Percentiles rank a stretch among this genome's conserved stretches.
Conservation (phyloP, 2,329 filamentous ascomycete species). For the Xylaria sp. region DNA sequence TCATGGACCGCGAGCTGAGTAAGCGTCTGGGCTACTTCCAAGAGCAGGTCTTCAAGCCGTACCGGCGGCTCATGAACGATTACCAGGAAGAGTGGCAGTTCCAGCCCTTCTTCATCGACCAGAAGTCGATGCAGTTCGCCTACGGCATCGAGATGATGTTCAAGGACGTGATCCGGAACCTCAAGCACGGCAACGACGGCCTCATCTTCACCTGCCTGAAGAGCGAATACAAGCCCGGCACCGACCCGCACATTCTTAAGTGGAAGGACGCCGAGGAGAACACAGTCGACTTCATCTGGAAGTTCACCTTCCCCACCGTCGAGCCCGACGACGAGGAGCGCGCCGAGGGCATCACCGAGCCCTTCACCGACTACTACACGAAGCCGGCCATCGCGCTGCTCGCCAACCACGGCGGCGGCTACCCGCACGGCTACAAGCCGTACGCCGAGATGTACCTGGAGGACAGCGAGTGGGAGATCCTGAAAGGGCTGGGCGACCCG, state of each 20-base stretch:
- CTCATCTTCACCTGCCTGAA: conserved; percentile 96
- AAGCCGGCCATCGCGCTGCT: conserved; percentile 76
- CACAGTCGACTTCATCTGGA: conserved; percentile 88
- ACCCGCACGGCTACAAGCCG: conserved; percentile 60
- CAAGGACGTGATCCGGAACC: conserved; percentile 77
- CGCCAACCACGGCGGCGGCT: conserved; percentile 67
- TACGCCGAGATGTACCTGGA: conserved; percentile 74
- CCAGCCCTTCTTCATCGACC: conserved; percentile 80
- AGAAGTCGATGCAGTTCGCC: conserved; percentile 87
- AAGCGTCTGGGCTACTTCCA: conserved; percentile 89
- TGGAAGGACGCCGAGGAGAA: conserved; percentile 98
- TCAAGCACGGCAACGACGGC: conserved; percentile 94
- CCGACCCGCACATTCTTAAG: conserved; percentile 91
- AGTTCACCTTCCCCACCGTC: conserved; percentile 74
- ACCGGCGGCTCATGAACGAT: conserved; percentile 64
- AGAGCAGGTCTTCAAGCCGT: conserved; percentile 75
- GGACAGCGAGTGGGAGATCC: conserved; percentile 78
- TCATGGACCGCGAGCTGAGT: conserved; percentile 82
- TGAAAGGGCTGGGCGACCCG: conserved; percentile 76
- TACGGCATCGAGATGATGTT: conserved; percentile 96
- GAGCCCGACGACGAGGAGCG: conserved; percentile 71
- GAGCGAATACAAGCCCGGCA: conserved; percentile 86
- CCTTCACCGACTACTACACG: conserved; percentile 79
- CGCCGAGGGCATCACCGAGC: conserved; percentile 66
- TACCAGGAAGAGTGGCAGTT: conserved; percentile 72